A percentile compares a stretch with the other conserved stretches of the same genome.
These are phyloP conservation scores for Brassica balearica DNA, from an alignment of 441 rosid genomes.

Conservation along the genomic window DNA sequence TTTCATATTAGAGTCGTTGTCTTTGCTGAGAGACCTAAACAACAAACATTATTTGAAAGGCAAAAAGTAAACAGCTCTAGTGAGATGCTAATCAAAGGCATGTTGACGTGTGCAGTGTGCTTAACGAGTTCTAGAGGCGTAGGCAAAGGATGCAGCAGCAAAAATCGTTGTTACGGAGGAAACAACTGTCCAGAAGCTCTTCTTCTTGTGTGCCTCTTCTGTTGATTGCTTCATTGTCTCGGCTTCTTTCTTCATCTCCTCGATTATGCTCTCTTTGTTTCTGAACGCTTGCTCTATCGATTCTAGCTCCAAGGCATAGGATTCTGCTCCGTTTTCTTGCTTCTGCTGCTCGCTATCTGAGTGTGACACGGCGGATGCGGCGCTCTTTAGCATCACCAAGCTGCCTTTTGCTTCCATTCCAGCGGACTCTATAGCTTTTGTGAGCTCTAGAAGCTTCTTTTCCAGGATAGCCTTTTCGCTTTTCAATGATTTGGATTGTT, in stretches of 20 bases:
- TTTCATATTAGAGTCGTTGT: conserved; percentile 16
- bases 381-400: conserved; percentile 56
- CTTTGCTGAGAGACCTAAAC: conserved; percentile 17
- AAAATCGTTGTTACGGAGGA: conserved; percentile 68
- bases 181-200: conserved; percentile 60
- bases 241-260: conserved; percentile 63
- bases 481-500: conserved; percentile 38
- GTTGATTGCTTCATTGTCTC: conserved; percentile 54
- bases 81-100: conserved; percentile 7
- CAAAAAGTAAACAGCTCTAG: conserved; percentile 10
- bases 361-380: conserved; percentile 49
- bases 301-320: conserved; percentile 52
- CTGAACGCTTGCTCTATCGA: conserved; percentile 59
- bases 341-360: conserved; percentile 34
- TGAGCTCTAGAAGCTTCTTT: conserved; percentile 50
- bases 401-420: conserved; percentile 37
- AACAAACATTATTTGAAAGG: conserved; percentile 32
- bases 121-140: conserved; percentile 57
- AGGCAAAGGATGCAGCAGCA: conserved; percentile 72
- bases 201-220: conserved; percentile 60
- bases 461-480: conserved; percentile 51
- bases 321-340: conserved; percentile 44
- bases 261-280: conserved; percentile 53
- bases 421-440: conserved; percentile 41
- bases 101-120: background rate